Evolutionary conservation across 208 protist species (phyloP), one percentile per base, ranked within the genome.

Genomic region (Leishmania mexicana): DNA sequence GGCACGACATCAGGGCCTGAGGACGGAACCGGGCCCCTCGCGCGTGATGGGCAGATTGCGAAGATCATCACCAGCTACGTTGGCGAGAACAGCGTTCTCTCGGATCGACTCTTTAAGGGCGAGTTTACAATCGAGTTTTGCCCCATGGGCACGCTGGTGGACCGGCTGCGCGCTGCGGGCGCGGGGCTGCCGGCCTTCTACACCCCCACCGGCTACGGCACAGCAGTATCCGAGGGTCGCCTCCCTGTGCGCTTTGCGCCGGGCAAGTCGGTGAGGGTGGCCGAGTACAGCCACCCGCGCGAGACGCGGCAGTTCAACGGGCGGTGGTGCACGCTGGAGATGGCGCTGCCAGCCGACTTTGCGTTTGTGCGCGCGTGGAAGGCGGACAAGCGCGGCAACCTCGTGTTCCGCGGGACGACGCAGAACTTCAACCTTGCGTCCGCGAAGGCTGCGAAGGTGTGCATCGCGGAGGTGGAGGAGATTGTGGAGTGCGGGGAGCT

Each of bases 161-260:
- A 99, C 76, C 83, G 94, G 8, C 72, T 98, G 42, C 86, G 97
- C 45, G 94, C 96, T 15, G 98, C 89, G 57, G 98, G 97, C 62
- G 98, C 98, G 0, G 98, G 98, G 72, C 93, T 99, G 57, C 97
- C 98, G 6, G 98, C 97, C 17, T 99, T 99, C 78, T 99, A 95
- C 90, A 99, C 98, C 3, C 88, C 89, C 2, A 99, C 97, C 28
- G 97, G 87, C 70, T 94, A 91, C 42, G 98, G 97, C 35, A 99
- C 98, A 10, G 86, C 79, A 0, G 85, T 95, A 51, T 74, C 96
- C 74, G 77, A 92, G 74, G 92, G 90, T 10, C 90, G 90, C 21
- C 93, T 98, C 47, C 94, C 96, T 8, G 92, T 98, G 60, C 98
- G 96, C 73, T 98, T 96, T 83, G 79, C 62, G 15, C 83, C 87